Evolutionary conservation across 2,329 filamentous ascomycete genomes (phyloP).

Genomic region (Botrytis squamosa): DNA sequence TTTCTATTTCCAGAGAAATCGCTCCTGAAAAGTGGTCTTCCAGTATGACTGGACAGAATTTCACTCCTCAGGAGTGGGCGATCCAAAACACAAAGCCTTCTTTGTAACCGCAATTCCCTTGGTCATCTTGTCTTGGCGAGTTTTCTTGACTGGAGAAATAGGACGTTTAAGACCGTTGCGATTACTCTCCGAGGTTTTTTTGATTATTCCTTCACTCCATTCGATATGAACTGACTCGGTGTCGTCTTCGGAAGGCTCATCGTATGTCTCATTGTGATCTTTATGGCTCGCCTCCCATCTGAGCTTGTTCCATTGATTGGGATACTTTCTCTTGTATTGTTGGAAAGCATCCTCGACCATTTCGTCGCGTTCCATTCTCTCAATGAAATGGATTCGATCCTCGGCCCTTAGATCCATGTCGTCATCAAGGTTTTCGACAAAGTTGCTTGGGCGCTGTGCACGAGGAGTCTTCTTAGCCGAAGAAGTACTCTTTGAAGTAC

Average conservation of each 20-base stretch:
- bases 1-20: rapidly evolving
- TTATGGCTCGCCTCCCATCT: neutral
- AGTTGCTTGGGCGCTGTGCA: neutral
- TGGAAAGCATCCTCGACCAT: neutral
- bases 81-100: neutral
- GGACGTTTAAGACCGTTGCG: rapidly evolving
- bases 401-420: neutral
- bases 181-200: rapidly evolving
- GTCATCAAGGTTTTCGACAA: neutral
- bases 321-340: neutral
- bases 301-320: neutral
- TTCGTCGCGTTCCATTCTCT: neutral
- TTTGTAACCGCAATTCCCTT: neutral
- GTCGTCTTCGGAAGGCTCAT: neutral
- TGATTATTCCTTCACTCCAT: rapidly evolving
- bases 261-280: rapidly evolving
- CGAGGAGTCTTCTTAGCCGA: neutral
- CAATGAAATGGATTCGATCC: neutral
- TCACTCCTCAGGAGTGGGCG: neutral
- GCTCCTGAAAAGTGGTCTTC: no score
- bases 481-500: no score
- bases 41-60: rapidly evolving
- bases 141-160: neutral
- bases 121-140: neutral
- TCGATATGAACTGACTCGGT: neutral